Base-by-base conservation (phyloP, 1,284 basidiomycete genomes). In the Mixia osmundae region DNA sequence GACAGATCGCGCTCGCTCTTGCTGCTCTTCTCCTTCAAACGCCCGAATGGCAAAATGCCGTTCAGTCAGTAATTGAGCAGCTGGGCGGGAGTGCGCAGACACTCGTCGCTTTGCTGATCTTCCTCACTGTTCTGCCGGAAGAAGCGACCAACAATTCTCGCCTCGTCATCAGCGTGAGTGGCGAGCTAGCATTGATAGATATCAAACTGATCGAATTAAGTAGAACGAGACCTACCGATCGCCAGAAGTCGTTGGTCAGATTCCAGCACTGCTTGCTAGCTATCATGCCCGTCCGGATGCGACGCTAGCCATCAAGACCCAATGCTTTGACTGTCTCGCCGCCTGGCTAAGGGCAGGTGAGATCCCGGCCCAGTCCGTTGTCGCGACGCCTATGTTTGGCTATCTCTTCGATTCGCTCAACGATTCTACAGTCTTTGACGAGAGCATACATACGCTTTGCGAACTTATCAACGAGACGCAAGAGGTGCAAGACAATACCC, bases 401-500 rank as follows among this genome's bases (percentile, higher is more conserved):
- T 74, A 72, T 49, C 67, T 75, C 11, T 91, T 94, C 53, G 71
- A 78, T 41, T 77, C 85, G 3, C 65, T 97, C 15, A 65, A 65
- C 8, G 75, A 76, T 2, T 79, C 91, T 21, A 66, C 71, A 32
- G 66, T 97, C 8, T 97, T 97, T 52, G 91, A 99, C 51, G 58
- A 74, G 2, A 85, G 83, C 0, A 80, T 89, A 27, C 79, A 94
- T 47, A 73, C 80, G 29, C 65, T 95, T 37, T 89, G 82, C 57
- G 85, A 94, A 53, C 60, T 95, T 46, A 87, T 97, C 41, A 85
- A 95, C 57, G 91, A 99, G 56, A 97, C 91, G 0, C 89, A 95
- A 57, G 91, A 99, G 57, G 67, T 94, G 19, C 74, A 91, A 44
- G 89, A 97, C 33, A 89, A 87, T 53, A 77, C 87, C 70, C 59